These are phyloP conservation scores for Dothidotthia symphoricarpi DNA, from an alignment of 2,329 filamentous ascomycete genomes.

Conservation along the genomic window DNA sequence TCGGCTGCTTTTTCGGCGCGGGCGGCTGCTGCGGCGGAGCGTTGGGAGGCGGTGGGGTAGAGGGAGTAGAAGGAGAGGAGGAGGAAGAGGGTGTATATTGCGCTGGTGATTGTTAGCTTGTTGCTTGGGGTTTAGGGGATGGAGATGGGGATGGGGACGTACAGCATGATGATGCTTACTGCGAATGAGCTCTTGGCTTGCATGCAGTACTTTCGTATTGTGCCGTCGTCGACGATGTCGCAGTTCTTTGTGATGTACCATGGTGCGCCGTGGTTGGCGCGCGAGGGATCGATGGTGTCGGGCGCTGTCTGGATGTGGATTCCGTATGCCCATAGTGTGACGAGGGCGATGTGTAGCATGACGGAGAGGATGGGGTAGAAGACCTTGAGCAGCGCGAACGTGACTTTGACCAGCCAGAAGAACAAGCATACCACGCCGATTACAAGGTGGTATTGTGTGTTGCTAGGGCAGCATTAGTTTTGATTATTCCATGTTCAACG, in stretches of 20 bases:
- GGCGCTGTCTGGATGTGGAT: conserved; percentile 70
- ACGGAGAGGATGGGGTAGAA: conserved; percentile 66
- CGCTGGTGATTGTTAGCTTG: conserved; percentile 41
- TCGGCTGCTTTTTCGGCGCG: conserved; percentile 36
- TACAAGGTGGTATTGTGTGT: conserved; percentile 74
- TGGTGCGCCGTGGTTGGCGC: conserved; percentile 60
- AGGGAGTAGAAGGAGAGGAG: conserved; percentile 58
- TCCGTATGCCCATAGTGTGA: conserved; percentile 64
- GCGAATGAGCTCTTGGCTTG: conserved; percentile 68
- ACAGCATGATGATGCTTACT: conserved; percentile 66
- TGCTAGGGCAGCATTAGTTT: conserved; percentile 48
- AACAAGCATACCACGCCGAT: conserved; percentile 75
- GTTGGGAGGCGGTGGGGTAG: conserved; percentile 43
- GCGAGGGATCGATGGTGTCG: conserved; percentile 65
- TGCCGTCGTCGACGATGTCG: conserved; percentile 56
- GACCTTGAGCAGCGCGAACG: conserved; percentile 67
- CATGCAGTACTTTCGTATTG: conserved; percentile 58
- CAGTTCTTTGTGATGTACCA: conserved; percentile 78
- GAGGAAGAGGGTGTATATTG: conserved; percentile 60
- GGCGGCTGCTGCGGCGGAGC: conserved; percentile 19
- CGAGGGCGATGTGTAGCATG: conserved; percentile 57
- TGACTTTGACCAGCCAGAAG: conserved; percentile 68
- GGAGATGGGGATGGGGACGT: conserved; percentile 39
- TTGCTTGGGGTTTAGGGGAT: neutral
- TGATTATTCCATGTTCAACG: too few species aligned